phyloP scores from a whole-genome alignment of 148 eudicot species.

The Dianthus caryophyllus region DNA sequence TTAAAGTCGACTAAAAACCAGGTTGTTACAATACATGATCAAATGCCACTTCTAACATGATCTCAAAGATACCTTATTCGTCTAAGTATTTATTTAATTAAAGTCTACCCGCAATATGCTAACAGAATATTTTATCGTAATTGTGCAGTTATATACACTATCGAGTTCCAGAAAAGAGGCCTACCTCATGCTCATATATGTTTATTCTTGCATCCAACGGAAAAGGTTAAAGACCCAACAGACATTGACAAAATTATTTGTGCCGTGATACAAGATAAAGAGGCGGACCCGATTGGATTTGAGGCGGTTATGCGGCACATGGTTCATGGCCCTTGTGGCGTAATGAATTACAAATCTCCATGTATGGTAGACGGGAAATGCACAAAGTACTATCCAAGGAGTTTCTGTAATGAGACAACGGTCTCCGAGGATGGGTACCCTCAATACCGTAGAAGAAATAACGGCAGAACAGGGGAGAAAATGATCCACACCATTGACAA shows the following conservation, averaged over 20 bases:
- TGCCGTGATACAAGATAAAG: background rate
- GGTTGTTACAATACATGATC: too few relatives aligned
- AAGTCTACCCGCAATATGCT: too few relatives aligned
- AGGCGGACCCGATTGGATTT: background rate
- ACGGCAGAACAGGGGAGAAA: background rate
- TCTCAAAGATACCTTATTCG: too few relatives aligned
- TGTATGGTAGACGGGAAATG: background rate
- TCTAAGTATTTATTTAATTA: too few relatives aligned
- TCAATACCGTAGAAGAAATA: background rate
- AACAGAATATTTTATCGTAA: too few relatives aligned
- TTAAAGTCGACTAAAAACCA: too few relatives aligned
- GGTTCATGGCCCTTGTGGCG: slow-evolving; percentile 8
- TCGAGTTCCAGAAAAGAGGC: too few relatives aligned
- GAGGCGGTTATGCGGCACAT: background rate
- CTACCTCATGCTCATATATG: too few relatives aligned
- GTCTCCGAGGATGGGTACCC: background rate
- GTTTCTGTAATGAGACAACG: background rate
- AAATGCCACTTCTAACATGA: too few relatives aligned
- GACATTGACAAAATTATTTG: background rate
- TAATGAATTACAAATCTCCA: background rate
- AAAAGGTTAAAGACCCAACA: background rate
- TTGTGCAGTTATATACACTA: too few relatives aligned
- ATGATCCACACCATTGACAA: background rate
- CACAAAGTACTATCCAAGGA: background rate
- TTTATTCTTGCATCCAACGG: background rate